Conservation (phyloP, 164 flowering plant species). For the Stephania yunnanensis region DNA sequence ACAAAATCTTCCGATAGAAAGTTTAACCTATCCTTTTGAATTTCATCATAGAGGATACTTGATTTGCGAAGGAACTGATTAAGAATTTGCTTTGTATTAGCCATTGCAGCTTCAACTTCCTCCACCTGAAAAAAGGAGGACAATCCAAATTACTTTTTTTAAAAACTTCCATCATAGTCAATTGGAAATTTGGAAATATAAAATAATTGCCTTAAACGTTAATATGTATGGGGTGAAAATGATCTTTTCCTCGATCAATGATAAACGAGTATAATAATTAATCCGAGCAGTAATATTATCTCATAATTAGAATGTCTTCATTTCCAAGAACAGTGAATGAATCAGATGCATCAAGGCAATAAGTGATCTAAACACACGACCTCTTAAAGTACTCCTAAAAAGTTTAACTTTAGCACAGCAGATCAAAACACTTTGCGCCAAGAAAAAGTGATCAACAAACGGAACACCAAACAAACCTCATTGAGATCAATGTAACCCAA, state of each 20-base stretch:
- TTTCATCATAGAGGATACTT: conserved; percentile 54
- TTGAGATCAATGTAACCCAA: conserved; percentile 57
- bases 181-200: conserved; percentile 13
- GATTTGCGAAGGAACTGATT: conserved; percentile 87
- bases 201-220: not conserved
- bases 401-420: not conserved
- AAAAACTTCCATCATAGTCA: conserved; percentile 3
- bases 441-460: not conserved
- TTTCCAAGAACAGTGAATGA: not conserved
- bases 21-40: not conserved
- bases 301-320: too few species aligned
- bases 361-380: not conserved
- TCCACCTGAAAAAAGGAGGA: conserved; percentile 46
- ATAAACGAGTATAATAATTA: too few species aligned
- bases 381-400: not conserved
- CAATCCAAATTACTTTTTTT: not conserved
- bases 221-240: too few species aligned
- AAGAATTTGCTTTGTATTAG: conserved; percentile 89
- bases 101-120: conserved; percentile 80
- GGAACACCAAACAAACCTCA: conserved; percentile 41
- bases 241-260: not conserved
- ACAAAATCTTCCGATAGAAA: not conserved
- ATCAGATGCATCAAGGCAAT: not conserved
- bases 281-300: not conserved
- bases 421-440: not conserved